Percentiles rank a stretch among this genome's conserved stretches.
Conservation (phyloP, 2,329 filamentous ascomycete genomes). For the Xylariaceae sp. region DNA sequence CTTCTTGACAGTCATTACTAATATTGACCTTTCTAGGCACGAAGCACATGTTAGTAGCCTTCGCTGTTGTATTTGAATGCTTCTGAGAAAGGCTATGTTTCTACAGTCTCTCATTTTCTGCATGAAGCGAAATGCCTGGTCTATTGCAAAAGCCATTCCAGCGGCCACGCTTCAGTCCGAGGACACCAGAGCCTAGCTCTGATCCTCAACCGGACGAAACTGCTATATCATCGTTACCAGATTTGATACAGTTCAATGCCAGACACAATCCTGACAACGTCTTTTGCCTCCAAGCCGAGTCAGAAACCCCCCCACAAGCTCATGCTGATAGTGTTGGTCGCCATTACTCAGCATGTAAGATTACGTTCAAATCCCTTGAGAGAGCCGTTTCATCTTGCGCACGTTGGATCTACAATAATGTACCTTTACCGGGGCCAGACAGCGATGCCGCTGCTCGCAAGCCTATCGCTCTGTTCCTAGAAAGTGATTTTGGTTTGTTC, state of each 20-base stretch:
- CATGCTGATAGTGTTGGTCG: neutral
- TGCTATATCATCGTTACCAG: slow-evolving; percentile 26
- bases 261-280: slow-evolving; percentile 25
- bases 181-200: neutral
- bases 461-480: slow-evolving; percentile 26
- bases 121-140: no score
- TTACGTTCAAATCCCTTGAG: slow-evolving; percentile 21
- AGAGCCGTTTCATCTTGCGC: slow-evolving; percentile 14
- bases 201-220: neutral
- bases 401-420: slow-evolving; percentile 16
- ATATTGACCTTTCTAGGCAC: no score
- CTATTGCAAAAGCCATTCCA: neutral
- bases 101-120: no score
- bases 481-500: slow-evolving; percentile 26
- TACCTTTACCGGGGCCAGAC: neutral
- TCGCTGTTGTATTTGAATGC: no score
- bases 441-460: neutral
- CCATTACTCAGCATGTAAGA: slow-evolving; percentile 9
- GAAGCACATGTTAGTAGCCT: no score
- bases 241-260: slow-evolving; percentile 31
- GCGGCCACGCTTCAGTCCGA: slow-evolving; percentile 14
- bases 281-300: slow-evolving; percentile 29
- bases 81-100: no score
- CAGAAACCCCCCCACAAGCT: neutral
- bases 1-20: no score